phyloP scores from a whole-genome alignment of 129 eudicot genomes.

The Pseudognaphalium luteoalbum region DNA sequence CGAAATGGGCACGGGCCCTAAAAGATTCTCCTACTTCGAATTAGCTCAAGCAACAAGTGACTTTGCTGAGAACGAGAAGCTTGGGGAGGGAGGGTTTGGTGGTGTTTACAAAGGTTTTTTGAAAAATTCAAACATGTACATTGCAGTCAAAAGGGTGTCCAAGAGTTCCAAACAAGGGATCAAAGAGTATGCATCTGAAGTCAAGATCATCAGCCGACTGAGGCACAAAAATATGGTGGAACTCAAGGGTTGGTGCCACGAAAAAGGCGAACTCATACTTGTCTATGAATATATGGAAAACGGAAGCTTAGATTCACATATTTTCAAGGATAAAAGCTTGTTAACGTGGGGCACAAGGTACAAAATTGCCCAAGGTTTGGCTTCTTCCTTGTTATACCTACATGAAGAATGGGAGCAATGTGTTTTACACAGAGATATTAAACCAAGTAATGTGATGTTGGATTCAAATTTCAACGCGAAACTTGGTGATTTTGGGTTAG shows the following conservation, averaged over 20 bases:
- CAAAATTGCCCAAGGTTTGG: conserved; percentile 11
- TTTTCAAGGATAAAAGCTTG: conserved; percentile 24
- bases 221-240: conserved; percentile 23
- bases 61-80: conserved; percentile 15
- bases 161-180: conserved; percentile 17
- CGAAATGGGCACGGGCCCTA: conserved; percentile 31
- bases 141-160: conserved; percentile 18
- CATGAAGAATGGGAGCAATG: conserved; percentile 32
- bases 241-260: conserved; percentile 31
- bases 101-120: not conserved
- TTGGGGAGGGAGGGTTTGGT: conserved; percentile 20
- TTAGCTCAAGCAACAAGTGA: conserved; percentile 10
- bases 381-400: conserved; percentile 14
- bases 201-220: conserved; percentile 19
- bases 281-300: conserved; percentile 23
- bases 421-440: conserved; percentile 23
- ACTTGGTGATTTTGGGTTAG: conserved; percentile 23
- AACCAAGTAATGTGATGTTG: conserved; percentile 21
- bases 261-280: conserved; percentile 16
- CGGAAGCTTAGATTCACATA: conserved; percentile 25
- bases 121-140: not conserved
- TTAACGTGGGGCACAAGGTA: conserved; percentile 20
- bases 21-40: conserved; percentile 17
- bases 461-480: conserved; percentile 19
- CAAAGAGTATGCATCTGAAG: conserved; percentile 17